Base-by-base conservation (phyloP, 495 filamentous ascomycete genomes). In the Filosporella fistucella region DNA sequence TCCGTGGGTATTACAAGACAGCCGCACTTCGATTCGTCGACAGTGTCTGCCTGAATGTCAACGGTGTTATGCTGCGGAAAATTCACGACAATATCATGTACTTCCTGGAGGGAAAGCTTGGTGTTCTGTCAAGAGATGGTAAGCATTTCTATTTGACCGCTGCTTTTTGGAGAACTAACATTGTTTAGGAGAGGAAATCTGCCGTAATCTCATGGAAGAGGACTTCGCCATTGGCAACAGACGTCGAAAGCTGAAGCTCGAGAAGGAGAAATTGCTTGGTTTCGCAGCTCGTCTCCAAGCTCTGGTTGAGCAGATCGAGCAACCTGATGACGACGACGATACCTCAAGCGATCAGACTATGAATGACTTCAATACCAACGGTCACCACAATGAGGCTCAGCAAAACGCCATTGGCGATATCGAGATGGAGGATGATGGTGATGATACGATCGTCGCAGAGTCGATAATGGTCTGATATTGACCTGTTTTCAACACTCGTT, bases 1-100 rank as follows among this genome's bases (percentile, higher is more conserved):
- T 78, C 11, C 54, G 75, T 0, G 76, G 70, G 0, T 78, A 79
- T 50, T 79, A 79, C 35, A 61, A 68, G 17, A 74, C 69, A 3
- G 71, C 74, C 1, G 68, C 68, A 1, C 54, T 65, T 18, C 67
- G 77, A 1, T 76, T 77, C 36, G 63, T 70, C 0, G 77, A 81
- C 52, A 61, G 60, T 14, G 67, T 74, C 0, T 66, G 69, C 3
- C 67, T 71, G 18, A 62, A 64, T 46, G 66, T 77, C 29, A 67
- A 70, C 49, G 66, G 64, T 0, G 63, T 68, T n/a, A 52, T 76
- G 11, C 61, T 78, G 13, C 63, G 66, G 1, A 56, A 51, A 0
- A 55, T 66, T 16, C 44, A 66, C 1, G 35, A 56, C 12, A 45
- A 62, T 0, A 59, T 71, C 4, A 59, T 65, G 0, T 53, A 39